Conservation (phyloP, 1,284 basidiomycete species). For the Microbotryomycetes sp. region DNA sequence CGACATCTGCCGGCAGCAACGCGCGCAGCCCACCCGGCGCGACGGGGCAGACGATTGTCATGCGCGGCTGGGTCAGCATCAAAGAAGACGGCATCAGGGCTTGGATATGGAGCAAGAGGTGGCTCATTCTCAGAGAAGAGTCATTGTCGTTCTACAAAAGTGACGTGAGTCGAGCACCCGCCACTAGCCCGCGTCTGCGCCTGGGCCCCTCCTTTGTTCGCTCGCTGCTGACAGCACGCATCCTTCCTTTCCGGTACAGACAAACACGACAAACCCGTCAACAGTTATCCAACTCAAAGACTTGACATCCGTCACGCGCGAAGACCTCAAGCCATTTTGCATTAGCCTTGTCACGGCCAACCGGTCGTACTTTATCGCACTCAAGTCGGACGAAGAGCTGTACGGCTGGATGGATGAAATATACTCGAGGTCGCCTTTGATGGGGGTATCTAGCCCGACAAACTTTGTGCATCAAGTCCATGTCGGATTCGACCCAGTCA, state of each 20-base stretch:
- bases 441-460: constrained; percentile 88
- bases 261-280: constrained; percentile 58
- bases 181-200: constrained; percentile 35
- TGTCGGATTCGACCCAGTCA: constrained; percentile 91
- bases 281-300: constrained; percentile 32
- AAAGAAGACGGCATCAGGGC: constrained; percentile 87
- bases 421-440: constrained; percentile 81
- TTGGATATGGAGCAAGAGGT: constrained; percentile 88
- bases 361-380: constrained; percentile 58
- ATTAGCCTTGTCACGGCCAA: constrained; percentile 37
- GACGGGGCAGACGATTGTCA: constrained; percentile 45
- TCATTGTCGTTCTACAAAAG: constrained; percentile 81
- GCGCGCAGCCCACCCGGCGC: background rate
- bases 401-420: constrained; percentile 97
- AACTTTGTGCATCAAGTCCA: constrained; percentile 98
- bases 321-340: constrained; percentile 35
- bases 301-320: constrained; percentile 38
- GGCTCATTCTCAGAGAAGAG: constrained; percentile 76
- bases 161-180: constrained; percentile 53
- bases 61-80: constrained; percentile 63
- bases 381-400: constrained; percentile 90
- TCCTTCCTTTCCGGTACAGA: constrained; percentile 59
- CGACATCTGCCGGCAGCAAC: background rate
- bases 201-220: background rate
- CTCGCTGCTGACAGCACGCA: background rate